Evolutionary conservation across 495 filamentous ascomycete species (phyloP).

Genomic region (Xylaria cubensis): DNA sequence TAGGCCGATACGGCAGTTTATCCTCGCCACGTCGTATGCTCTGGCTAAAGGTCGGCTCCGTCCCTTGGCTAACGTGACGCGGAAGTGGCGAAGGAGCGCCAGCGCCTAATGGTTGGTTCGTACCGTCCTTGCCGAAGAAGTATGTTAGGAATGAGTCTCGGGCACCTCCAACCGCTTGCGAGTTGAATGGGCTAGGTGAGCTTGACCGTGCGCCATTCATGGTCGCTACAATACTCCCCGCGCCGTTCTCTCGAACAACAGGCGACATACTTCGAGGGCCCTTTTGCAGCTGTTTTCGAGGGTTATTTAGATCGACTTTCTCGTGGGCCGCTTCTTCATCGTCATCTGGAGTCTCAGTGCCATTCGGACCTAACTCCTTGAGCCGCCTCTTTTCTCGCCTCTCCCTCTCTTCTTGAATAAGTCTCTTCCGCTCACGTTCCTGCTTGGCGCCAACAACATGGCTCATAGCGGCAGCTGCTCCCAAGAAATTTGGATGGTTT

Average conservation of each 20-base stretch:
- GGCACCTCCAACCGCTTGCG: conserved; percentile 52
- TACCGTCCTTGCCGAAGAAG: conserved; percentile 95
- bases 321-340: conserved; percentile 72
- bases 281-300: conserved; percentile 59
- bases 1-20: conserved; percentile 50
- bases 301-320: conserved; percentile 56
- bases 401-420: conserved; percentile 80
- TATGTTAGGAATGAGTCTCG: conserved; percentile 96
- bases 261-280: conserved; percentile 80
- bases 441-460: conserved; percentile 93
- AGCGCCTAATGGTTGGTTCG: conserved; percentile 51
- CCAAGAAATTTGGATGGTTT: conserved; percentile 98
- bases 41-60: conserved; percentile 82
- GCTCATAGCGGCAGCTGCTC: conserved; percentile 97
- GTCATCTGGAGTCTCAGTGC: conserved; percentile 71
- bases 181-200: conserved; percentile 67
- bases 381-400: conserved; percentile 81
- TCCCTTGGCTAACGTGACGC: conserved; percentile 73
- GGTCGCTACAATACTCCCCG: conserved; percentile 66
- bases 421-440: conserved; percentile 84
- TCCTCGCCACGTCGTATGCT: conserved; percentile 81
- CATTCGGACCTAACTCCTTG: conserved; percentile 84
- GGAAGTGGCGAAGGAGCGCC: conserved; percentile 48
- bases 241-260: conserved; percentile 66
- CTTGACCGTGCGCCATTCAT: conserved; percentile 71